Conservation (phyloP, 2,329 filamentous ascomycete species). For the Pyrenophora seminiperda region DNA sequence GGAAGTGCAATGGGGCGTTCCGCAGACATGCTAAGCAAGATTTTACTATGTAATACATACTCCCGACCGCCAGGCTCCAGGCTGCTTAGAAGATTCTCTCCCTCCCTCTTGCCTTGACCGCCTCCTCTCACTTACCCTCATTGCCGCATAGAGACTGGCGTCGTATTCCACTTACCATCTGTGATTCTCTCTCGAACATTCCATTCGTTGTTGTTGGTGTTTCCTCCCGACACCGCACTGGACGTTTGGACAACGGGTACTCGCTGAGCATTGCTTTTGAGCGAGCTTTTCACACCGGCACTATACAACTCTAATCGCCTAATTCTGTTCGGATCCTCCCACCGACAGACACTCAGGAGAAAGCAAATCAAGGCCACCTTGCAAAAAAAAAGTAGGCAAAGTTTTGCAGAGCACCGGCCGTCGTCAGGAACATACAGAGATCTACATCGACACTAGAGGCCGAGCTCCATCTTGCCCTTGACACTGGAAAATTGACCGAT, state of each 20-base stretch:
- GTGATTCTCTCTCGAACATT: not conserved
- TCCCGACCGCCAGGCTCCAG: not conserved
- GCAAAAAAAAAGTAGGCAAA: not conserved
- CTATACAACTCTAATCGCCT: conserved; percentile 21
- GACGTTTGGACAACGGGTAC: conserved; percentile 3
- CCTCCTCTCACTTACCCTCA: conserved; percentile 6
- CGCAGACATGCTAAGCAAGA: conserved; percentile 22
- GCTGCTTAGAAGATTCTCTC: conserved; percentile 5
- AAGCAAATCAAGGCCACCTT: conserved; percentile 1
- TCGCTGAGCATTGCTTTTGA: conserved; percentile 11
- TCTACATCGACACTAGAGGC: conserved; percentile 29
- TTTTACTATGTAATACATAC: conserved; percentile 37
- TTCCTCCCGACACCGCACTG: conserved; percentile 19
- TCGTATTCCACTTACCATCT: conserved; percentile 16
- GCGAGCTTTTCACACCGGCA: conserved; percentile 12
- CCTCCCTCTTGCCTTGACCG: conserved; percentile 13
- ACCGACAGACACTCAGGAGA: conserved; percentile 20
- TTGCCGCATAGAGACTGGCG: conserved; percentile 5
- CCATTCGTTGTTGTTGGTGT: conserved; percentile 27
- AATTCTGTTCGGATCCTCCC: conserved; percentile 30
- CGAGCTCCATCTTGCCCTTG: conserved; percentile 29
- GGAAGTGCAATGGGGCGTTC: conserved; percentile 40
- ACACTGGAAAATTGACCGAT: conserved; percentile 33
- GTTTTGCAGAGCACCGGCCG: conserved; percentile 10
- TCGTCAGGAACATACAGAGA: conserved; percentile 11